These are phyloP conservation scores for Nectriaceae sp. DNA, from an alignment of 2,329 filamentous ascomycete genomes.

Conservation along the genomic window DNA sequence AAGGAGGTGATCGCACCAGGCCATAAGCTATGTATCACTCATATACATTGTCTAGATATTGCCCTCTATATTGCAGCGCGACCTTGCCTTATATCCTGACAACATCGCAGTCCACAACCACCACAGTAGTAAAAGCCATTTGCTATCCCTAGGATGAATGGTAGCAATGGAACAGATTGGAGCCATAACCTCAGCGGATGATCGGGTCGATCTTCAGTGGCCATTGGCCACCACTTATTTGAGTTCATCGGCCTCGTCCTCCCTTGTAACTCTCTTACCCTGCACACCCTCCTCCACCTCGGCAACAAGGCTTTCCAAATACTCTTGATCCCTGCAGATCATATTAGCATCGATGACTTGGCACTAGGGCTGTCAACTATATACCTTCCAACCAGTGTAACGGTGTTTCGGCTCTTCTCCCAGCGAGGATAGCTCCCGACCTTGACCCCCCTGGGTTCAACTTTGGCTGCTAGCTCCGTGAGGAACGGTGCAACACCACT, in stretches of 20 bases:
- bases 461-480: constrained; percentile 73
- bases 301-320: constrained; percentile 74
- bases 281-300: constrained; percentile 79
- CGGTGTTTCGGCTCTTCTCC: constrained; percentile 85
- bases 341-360: constrained; percentile 15
- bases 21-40: too few relatives aligned
- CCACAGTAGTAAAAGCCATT: too few relatives aligned
- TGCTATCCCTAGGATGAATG: too few relatives aligned
- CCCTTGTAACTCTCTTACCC: constrained; percentile 67
- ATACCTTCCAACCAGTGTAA: constrained; percentile 76
- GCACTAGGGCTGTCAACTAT: neutral
- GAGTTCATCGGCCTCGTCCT: constrained; percentile 71
- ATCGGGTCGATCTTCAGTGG: too few relatives aligned
- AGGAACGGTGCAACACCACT: constrained; percentile 83
- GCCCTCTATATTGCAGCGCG: too few relatives aligned
- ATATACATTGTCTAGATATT: too few relatives aligned
- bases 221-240: too few relatives aligned
- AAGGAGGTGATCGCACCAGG: too few relatives aligned
- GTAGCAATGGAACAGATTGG: too few relatives aligned
- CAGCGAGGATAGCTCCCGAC: constrained; percentile 94
- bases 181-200: too few relatives aligned
- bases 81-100: too few relatives aligned
- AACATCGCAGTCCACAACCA: too few relatives aligned
- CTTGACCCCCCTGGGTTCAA: constrained; percentile 78
- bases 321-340: constrained; percentile 64